Percentiles rank a stretch among this genome's conserved stretches.
Evolutionary conservation across 2,329 filamentous ascomycete species (phyloP).

Genomic region (Gaeumannomyces tritici): DNA sequence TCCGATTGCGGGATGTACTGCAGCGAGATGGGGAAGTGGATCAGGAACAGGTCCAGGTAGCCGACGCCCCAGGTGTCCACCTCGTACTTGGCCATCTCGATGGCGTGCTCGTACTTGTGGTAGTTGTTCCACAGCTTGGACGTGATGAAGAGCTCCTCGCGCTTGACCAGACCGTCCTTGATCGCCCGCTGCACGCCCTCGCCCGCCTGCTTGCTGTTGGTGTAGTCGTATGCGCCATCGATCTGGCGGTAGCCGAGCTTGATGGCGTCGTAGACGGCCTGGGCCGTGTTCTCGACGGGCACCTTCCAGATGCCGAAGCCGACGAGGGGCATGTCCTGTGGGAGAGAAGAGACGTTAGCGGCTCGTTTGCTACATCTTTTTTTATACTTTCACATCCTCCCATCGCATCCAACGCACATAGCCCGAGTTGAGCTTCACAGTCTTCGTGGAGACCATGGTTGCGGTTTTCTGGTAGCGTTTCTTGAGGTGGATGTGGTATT

Average conservation of each 20-base stretch:
- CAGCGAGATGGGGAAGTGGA: conserved; percentile 7
- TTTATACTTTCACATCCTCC: not conserved
- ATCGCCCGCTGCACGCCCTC: conserved; percentile 49
- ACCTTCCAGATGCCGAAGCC: conserved; percentile 33
- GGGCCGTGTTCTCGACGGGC: conserved; percentile 21
- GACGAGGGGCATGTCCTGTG: conserved; percentile 26
- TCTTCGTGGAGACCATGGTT: not conserved
- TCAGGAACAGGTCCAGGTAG: conserved; percentile 9
- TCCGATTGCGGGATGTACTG: conserved; percentile 29
- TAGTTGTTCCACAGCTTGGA: conserved; percentile 52
- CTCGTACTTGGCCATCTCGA: conserved; percentile 50
- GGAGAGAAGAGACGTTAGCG: not conserved
- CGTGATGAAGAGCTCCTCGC: conserved; percentile 52
- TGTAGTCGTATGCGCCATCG: conserved; percentile 46
- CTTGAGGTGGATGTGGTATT: not conserved
- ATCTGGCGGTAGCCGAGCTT: conserved; percentile 43
- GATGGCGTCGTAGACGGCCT: conserved; percentile 52
- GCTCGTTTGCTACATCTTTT: not conserved
- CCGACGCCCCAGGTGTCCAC: conserved; percentile 37
- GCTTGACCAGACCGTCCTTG: conserved; percentile 49
- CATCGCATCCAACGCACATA: conserved; percentile 3
- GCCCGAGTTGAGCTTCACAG: conserved; percentile 11
- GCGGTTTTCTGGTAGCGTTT: not conserved
- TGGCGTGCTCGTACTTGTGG: conserved; percentile 52
- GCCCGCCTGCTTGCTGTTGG: conserved; percentile 58